Base-by-base conservation (phyloP, 768 basidiomycete species). In the Xerocomellus amylosporus region DNA sequence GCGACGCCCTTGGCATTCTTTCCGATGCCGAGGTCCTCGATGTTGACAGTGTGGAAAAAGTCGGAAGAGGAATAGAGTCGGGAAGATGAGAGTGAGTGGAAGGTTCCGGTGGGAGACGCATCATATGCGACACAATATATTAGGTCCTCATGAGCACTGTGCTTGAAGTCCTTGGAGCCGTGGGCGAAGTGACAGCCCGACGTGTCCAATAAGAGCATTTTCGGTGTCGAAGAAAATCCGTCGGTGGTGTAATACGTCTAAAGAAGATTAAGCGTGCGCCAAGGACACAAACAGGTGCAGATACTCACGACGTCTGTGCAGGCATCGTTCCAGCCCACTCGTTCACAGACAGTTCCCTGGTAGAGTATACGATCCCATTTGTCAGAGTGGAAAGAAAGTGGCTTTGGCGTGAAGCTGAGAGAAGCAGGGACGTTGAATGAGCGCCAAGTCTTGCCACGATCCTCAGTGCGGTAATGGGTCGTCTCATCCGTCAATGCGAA, bases 81-180 rank as follows among this genome's bases (percentile, higher is more conserved):
- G 44, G 84, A 84, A 24, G 83, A 81, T 6, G 65, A 69, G 54
- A 84, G 76, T 1, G 73, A 62, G 58, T 83, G 83, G 19, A 64
- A 61, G 24, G 70, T 65, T 20, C 71, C 73, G 26, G 71, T 59
- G 9, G 80, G 72, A 9, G 76, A 74, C 4, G 82, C 74, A 62
- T 96, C 94, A 69, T 82, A 95, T 2, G 85, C 95, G 58, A 96
- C 87, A 66, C 97, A 98, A 74, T 88, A 95, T 64, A 98, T 81
- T 20, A 93, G 79, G 61, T 93, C 81, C 3, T 75, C 63, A 50
- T 85, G 81, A 7, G 90, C 89, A 12, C 85, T 80, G 58, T 88
- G 85, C 66, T 86, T 85, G 77, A 96, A 93, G 53, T 90, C 86
- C 47, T 79, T 79, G 66, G 86, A 87, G 63, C 90, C 87, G 66